Conservation (phyloP, 257 asterid species). For the Solanum ossicruentum region DNA sequence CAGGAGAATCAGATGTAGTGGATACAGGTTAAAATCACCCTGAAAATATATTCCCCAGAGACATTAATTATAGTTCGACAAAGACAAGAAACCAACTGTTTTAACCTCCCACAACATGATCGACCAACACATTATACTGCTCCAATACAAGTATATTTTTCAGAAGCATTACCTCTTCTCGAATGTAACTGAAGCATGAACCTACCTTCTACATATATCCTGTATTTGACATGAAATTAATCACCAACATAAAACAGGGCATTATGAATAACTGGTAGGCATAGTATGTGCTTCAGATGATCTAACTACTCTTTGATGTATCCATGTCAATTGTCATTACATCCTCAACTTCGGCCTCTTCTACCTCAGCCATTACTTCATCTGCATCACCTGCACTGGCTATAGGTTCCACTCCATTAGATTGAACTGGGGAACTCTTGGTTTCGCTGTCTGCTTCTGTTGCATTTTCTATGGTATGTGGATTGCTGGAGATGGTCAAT, state of each 20-base stretch:
- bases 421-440: constrained; percentile 9
- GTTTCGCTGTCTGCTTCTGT: constrained; percentile 26
- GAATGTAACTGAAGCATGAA: neutral
- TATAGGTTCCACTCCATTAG: constrained; percentile 37
- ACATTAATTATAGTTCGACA: neutral
- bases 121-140: neutral
- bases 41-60: neutral
- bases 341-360: constrained; percentile 44
- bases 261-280: constrained; percentile 28
- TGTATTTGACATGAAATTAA: neutral
- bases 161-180: neutral
- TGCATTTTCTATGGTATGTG: constrained; percentile 22
- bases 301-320: constrained; percentile 39
- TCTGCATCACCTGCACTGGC: constrained; percentile 34
- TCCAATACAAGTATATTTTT: neutral
- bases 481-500: constrained; percentile 32
- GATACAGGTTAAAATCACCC: neutral
- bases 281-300: constrained; percentile 49
- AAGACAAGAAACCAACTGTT: neutral
- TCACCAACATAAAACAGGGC: neutral
- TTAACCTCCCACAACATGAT: neutral
- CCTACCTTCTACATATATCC: neutral
- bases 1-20: neutral
- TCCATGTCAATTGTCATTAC: constrained; percentile 57
- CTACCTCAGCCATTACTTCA: constrained; percentile 78